Evolutionary conservation across 106 monocot genomes (phyloP), one percentile per base, ranked within the genome.

Genomic region (Dendrobium nobile): DNA sequence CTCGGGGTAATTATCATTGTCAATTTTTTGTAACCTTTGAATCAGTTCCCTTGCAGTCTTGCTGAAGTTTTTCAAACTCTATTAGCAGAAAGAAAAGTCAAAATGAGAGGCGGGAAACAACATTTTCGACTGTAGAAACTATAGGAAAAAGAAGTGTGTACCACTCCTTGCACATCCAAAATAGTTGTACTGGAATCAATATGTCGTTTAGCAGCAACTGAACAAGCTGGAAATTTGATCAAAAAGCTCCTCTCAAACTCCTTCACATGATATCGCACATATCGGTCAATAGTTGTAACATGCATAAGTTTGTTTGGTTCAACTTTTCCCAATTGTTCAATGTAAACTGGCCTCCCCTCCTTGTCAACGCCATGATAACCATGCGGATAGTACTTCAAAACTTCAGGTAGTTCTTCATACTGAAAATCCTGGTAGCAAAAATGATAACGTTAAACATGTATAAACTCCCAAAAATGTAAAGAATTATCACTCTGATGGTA

Each of bases 101-200:
- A 17, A 54, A 54, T 22, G 61, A 16, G 44, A 79, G 41, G 9
- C 4, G 37, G 24, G 74, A 75, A 9, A 55, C 74, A 74, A 74
- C 18, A 70, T 31, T 70, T 70, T 70, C 20, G 8, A 42, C 74
- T 31, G 19, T 43, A 16, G 18, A 74, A 42, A 74, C 16, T 5
- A 11, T 7, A 9, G 47, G 24, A 37, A 33, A 70, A 68, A 31
- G 5, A 43, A 54, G 77, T 24, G 68, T 82, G 45, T 88, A 90
- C 90, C 88, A 93, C 88, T 28, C 90, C 90, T 79, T 93, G 93
- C 54, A 90, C 90, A 88, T 91, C 90, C 20, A 93, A 88, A 85
- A 93, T 93, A 55, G 93, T 93, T 70, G 90, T 93, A 47, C 88
- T 90, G 74, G 89, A 89, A 82, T 93, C 93, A 83, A 93, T 91